Evolutionary conservation across 176 grass and related monocot species (phyloP), one percentile per base, ranked within the genome.

Genomic region (Cenchrus purpureus): DNA sequence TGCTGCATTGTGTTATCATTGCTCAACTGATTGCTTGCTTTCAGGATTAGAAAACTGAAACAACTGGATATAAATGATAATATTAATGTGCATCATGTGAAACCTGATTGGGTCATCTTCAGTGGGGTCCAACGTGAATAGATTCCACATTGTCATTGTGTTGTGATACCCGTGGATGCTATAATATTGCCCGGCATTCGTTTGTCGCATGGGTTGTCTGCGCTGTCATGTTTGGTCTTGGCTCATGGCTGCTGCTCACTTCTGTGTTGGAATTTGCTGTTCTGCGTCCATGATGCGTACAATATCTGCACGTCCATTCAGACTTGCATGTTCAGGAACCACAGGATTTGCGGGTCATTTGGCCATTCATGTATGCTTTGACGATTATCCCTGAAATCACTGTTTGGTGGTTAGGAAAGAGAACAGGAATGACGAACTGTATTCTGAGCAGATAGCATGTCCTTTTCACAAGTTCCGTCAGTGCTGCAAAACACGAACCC

Each of bases 391-490:
- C 54, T 81, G 43, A 49, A 49, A 58, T 32, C 16, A 65, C 6
- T 73, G 7, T 10, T 53, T 53, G 53, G 53, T 55, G 53, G 53
- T 55, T 55, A 6, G 3, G 17, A 65, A 44, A 74, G 59, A 74
- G 59, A 86, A 34, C 20, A 17, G 40, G 70, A 61, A 70, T 40
- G 29, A 60, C 31, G 42, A 83, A 65, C 74, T 71, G 57, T 48
- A 74, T 65, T 29, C 17, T 68, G 51, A 71, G 16, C 75, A 37
- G 63, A 15, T 87, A 67, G 5, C 46, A 0, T 61, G 85, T 91
- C 76, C 15, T 80, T 80, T n/a, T 87, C 89, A 44, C 67, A 54
- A 40, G 4, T 48, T 87, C n/a, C 44, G 73, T 58, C 42, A 85
- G 25, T 7, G 44, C 49, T 68, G 62, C n/a, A 51, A 63, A 63